These are phyloP conservation scores for Russula griseocarnosa DNA, from an alignment of 768 basidiomycete species.

Conservation along the genomic window DNA sequence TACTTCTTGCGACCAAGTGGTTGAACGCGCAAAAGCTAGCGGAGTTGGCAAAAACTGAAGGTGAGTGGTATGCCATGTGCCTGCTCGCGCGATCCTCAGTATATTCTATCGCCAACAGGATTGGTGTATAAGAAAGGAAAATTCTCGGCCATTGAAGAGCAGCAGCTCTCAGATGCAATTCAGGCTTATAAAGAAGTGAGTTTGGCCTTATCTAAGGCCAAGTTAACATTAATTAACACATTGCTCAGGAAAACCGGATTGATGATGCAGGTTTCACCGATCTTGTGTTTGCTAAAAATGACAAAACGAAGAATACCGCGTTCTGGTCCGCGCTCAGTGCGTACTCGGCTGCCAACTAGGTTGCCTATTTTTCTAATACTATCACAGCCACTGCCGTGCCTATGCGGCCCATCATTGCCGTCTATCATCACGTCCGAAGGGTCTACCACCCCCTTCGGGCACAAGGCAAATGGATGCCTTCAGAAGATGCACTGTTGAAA, in stretches of 20 bases:
- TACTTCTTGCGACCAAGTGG: conserved; percentile 76
- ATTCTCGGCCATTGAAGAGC: conserved; percentile 75
- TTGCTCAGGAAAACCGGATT: conserved; percentile 47
- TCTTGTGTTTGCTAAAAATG: conserved; percentile 65
- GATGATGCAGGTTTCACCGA: conserved; percentile 52
- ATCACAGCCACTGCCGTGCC: conserved; percentile 61
- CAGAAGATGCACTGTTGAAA: conserved; percentile 61
- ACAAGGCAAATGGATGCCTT: conserved; percentile 64
- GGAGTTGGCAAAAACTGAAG: conserved; percentile 64
- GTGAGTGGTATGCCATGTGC: conserved; percentile 35
- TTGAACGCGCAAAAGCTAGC: conserved; percentile 63
- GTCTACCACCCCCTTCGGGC: conserved; percentile 62
- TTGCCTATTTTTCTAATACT: neutral
- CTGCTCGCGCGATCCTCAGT: neutral
- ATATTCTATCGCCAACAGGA: conserved; percentile 41
- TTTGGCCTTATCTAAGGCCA: conserved; percentile 14
- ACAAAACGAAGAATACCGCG: conserved; percentile 50
- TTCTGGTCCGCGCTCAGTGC: conserved; percentile 83
- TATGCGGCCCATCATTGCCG: conserved; percentile 73
- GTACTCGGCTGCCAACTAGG: conserved; percentile 29
- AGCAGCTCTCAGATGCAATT: conserved; percentile 60
- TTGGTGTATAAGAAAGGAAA: conserved; percentile 87
- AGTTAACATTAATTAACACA: conserved; percentile 15
- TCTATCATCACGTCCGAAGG: conserved; percentile 78
- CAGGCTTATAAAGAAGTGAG: conserved; percentile 57